These are phyloP conservation scores for Aspergillus caelatus DNA, from an alignment of 2,329 filamentous ascomycete genomes.

Conservation along the genomic window DNA sequence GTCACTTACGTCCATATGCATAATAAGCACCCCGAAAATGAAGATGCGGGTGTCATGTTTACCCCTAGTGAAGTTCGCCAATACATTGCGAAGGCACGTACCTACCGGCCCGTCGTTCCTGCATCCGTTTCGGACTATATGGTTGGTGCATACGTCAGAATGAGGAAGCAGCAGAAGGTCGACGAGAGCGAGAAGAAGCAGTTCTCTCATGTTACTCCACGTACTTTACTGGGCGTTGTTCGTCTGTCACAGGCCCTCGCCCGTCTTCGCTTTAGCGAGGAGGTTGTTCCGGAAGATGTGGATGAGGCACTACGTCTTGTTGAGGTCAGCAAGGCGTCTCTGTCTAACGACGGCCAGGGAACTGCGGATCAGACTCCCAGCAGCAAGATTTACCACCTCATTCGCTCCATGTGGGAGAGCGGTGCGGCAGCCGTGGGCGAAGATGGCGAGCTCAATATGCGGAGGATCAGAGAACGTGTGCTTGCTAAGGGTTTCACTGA, in stretches of 20 bases:
- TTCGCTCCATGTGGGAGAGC: constrained; percentile 82
- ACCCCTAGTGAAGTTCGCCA: constrained; percentile 90
- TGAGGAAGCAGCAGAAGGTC: constrained; percentile 88
- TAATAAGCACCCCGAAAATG: constrained; percentile 84
- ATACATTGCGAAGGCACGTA: constrained; percentile 90
- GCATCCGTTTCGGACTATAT: constrained; percentile 91
- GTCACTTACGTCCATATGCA: constrained; percentile 98
- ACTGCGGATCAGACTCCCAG: constrained; percentile 75
- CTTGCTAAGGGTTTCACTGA: constrained; percentile 96
- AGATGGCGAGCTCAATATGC: constrained; percentile 77
- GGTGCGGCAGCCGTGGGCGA: constrained; percentile 77
- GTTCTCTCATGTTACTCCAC: constrained; percentile 90
- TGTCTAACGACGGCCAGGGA: constrained; percentile 70
- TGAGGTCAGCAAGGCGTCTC: constrained; percentile 88
- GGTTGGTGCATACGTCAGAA: constrained; percentile 91
- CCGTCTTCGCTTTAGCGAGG: constrained; percentile 81
- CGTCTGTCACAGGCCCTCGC: constrained; percentile 93
- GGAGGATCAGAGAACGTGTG: constrained; percentile 86
- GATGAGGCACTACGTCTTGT: constrained; percentile 90
- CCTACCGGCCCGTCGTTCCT: constrained; percentile 83
- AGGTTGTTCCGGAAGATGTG: constrained; percentile 88
- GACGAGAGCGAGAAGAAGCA: constrained; percentile 90
- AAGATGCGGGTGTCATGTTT: constrained; percentile 72
- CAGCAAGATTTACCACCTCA: constrained; percentile 92
- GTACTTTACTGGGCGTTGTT: constrained; percentile 89